phyloP scores from a whole-genome alignment of 2,329 filamentous ascomycete genomes.

The Colletotrichum tropicicola region DNA sequence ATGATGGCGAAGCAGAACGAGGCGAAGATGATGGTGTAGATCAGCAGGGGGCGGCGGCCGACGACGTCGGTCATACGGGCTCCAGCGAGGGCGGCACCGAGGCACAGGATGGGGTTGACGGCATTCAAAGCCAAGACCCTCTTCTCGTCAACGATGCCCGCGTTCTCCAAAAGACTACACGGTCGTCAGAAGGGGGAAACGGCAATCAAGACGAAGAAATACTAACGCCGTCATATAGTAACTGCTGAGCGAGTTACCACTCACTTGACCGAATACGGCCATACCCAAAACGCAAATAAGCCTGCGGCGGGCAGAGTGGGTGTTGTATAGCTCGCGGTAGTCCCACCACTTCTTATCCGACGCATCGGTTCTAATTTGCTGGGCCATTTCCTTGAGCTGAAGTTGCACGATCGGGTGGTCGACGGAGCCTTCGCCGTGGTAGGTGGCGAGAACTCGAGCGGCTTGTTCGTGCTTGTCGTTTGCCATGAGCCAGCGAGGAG shows the following conservation, averaged over 20 bases:
- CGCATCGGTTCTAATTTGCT: constrained; percentile 56
- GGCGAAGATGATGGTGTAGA: constrained; percentile 56
- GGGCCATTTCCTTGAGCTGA: constrained; percentile 58
- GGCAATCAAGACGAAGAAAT: background rate
- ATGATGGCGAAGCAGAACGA: constrained; percentile 58
- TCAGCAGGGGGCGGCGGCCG: constrained; percentile 64
- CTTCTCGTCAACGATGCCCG: constrained; percentile 59
- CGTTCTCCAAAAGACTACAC: constrained; percentile 50
- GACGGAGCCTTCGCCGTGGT: constrained; percentile 60
- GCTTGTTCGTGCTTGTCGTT: constrained; percentile 51
- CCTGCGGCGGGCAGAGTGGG: constrained; percentile 55
- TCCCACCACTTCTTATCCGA: constrained; percentile 66
- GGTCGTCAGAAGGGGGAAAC: constrained; percentile 54
- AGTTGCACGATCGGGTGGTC: constrained; percentile 61
- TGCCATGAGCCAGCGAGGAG: constrained; percentile 55
- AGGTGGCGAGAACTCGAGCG: constrained; percentile 52
- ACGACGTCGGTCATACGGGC: constrained; percentile 64
- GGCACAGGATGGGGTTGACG: constrained; percentile 62
- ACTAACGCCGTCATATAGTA: constrained; percentile 46
- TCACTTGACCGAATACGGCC: constrained; percentile 62
- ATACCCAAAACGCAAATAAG: constrained; percentile 61
- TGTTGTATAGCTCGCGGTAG: constrained; percentile 62
- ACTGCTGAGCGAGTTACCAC: constrained; percentile 56
- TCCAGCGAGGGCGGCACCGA: constrained; percentile 59
- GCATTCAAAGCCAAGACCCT: constrained; percentile 59